These are phyloP conservation scores for Aspergillus haitiensis DNA, from an alignment of 495 filamentous ascomycete species.

Conservation along the genomic window DNA sequence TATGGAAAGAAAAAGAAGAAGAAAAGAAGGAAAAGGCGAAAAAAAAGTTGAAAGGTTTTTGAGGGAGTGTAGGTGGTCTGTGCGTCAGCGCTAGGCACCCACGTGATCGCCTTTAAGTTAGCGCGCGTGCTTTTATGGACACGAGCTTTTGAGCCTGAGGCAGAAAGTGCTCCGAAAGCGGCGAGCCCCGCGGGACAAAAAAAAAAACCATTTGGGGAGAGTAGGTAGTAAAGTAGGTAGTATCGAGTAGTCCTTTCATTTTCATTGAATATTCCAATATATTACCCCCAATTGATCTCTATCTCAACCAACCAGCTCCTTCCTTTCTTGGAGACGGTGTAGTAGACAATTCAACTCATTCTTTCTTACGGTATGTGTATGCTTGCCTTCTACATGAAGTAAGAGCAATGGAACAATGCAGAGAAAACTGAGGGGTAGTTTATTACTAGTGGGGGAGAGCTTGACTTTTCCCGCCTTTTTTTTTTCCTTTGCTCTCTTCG, in stretches of 20 bases:
- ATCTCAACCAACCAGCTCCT: neutral
- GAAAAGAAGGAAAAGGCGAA: slow-evolving; percentile 20
- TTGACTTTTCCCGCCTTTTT: slow-evolving; percentile 17
- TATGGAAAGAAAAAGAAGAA: slow-evolving; percentile 50
- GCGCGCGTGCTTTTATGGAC: neutral
- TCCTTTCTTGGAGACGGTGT: slow-evolving; percentile 2
- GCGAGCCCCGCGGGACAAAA: slow-evolving; percentile 16
- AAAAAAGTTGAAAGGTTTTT: slow-evolving; percentile 23
- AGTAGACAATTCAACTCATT: neutral
- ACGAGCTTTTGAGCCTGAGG: neutral
- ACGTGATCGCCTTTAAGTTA: neutral
- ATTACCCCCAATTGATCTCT: too few species aligned
- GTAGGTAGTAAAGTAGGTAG: neutral
- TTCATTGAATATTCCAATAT: too few species aligned
- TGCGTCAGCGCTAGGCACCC: slow-evolving; percentile 11
- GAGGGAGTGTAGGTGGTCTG: slow-evolving; percentile 23
- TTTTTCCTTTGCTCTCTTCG: slow-evolving; percentile 11
- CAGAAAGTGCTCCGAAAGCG: slow-evolving; percentile 19
- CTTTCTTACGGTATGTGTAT: slow-evolving; percentile 4
- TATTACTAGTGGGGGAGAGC: slow-evolving; percentile 18
- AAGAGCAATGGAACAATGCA: neutral
- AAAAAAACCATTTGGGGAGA: neutral
- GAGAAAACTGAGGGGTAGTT: slow-evolving; percentile 18
- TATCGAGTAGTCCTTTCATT: neutral
- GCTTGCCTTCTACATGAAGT: neutral